Conservation (phyloP, 139 green algal species). For the Auxenochlorella protothecoides region DNA sequence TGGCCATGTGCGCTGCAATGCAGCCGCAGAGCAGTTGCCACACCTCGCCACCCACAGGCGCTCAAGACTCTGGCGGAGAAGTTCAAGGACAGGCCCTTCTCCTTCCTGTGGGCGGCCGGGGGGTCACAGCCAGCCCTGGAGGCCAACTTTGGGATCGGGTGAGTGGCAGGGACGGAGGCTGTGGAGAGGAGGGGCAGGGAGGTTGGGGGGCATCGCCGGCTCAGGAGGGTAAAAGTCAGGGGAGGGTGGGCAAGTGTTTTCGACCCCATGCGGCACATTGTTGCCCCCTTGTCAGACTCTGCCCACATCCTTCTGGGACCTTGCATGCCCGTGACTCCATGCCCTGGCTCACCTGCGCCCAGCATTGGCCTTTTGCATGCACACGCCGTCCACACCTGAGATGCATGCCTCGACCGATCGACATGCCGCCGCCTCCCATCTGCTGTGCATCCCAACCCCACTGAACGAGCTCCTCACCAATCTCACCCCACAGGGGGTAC, state of each 20-base stretch:
- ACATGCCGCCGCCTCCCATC: no score
- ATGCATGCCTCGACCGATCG: no score
- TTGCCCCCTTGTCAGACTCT: neutral
- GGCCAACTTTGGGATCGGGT: conserved; percentile 66
- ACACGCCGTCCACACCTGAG: no score
- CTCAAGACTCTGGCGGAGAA: conserved; percentile 49
- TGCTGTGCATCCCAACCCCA: no score
- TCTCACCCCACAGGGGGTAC: conserved; percentile 15
- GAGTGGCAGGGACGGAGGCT: neutral
- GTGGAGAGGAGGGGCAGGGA: neutral
- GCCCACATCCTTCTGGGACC: neutral
- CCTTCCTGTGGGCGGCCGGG: conserved; percentile 71
- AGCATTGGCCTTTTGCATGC: neutral
- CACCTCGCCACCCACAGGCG: no score
- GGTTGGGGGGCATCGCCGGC: no score
- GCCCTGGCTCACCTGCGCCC: conserved; percentile 13
- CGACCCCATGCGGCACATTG: no score
- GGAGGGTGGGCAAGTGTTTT: no score
- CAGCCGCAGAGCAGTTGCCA: no score
- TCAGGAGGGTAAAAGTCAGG: no score
- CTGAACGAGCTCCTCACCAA: no score
- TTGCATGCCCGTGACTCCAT: neutral
- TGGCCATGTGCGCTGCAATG: no score
- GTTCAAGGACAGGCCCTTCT: conserved; percentile 63
- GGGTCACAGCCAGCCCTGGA: conserved; percentile 61